Evolutionary conservation across 768 basidiomycete species (phyloP), one percentile per base, ranked within the genome.

Genomic region (Phylloporus arenicola): DNA sequence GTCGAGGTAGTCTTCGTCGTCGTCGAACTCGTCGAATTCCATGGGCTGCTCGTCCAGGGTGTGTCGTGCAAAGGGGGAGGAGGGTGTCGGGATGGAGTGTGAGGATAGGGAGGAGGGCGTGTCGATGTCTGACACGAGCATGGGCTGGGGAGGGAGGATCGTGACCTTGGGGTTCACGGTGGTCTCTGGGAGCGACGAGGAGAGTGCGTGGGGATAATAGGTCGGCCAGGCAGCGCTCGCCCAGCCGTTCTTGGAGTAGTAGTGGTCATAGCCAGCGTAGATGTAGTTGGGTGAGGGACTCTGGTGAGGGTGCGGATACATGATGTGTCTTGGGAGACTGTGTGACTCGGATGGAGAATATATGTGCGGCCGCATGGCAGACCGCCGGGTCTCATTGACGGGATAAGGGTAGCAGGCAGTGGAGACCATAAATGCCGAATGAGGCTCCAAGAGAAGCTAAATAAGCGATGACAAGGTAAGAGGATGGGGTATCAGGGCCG

Each of bases 21-120:
- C 69, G 4, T 69, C 67, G 37, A 68, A 62, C 14, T 70, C 66
- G 29, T 70, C 66, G 50, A 62, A 52, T 9, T 68, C 68, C 59
- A 60, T 60, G 42, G 56, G 13, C 16, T 63, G 17, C 17, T 57
- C 54, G 1, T n/a, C 44, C 17, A 57, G 34, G 44, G 57, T 46
- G 30, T 51, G 50, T 10, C 52, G 63, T 12, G 25, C n/a, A 43
- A 67, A 68, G 3, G 68, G 68, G 1, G 66, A 69, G 3, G 58
- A 51, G 1, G 66, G 66, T 3, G 66, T 69, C 16, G 57, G 57
- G 27, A 68, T n/a, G n/a, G 68, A 62, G 22, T 65, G 58, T 12
- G 68, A 66, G 3, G 68, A 69, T 4, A 58, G 39, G 9, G 66
- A 68, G 3, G 66, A 68, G 4, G 68, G 66, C 6, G 66, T 68